Conservation (phyloP, 257 asterid genomes). For the Prunella vulgaris region DNA sequence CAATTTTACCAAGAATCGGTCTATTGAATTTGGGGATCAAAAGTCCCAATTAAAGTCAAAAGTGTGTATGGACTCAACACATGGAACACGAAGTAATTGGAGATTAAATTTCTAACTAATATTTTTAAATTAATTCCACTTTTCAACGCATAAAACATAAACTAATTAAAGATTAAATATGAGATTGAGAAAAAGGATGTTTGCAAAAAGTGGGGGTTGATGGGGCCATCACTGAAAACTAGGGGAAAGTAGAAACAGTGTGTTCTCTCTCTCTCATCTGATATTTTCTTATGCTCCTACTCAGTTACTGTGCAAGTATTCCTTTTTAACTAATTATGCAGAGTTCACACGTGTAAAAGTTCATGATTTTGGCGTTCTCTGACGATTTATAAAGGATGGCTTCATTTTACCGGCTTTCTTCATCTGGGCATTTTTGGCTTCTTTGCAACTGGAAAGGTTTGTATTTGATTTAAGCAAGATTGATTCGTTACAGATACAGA, state of each 20-base stretch:
- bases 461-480: conserved; percentile 15
- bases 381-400: conserved; percentile 27
- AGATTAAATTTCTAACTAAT: too few species aligned
- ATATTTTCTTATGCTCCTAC: conserved; percentile 7
- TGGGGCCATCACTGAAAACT: conserved; percentile 52
- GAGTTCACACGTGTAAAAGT: conserved; percentile 50
- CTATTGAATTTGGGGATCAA: too few species aligned
- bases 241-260: conserved; percentile 23
- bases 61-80: too few species aligned
- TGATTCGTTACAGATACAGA: neutral
- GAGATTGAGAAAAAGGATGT: conserved; percentile 11
- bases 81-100: too few species aligned
- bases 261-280: neutral
- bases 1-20: conserved; percentile 44
- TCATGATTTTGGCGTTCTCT: conserved; percentile 55
- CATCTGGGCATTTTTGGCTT: conserved; percentile 22
- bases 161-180: neutral
- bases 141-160: neutral
- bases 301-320: conserved; percentile 32
- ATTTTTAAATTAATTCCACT: neutral
- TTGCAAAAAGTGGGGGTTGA: conserved; percentile 37
- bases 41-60: too few species aligned
- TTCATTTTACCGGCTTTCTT: conserved; percentile 28
- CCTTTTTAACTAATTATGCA: conserved; percentile 48
- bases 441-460: neutral